These are phyloP conservation scores for Fremontodendron californicum DNA, from an alignment of 345 rosid genomes.

Conservation along the genomic window DNA sequence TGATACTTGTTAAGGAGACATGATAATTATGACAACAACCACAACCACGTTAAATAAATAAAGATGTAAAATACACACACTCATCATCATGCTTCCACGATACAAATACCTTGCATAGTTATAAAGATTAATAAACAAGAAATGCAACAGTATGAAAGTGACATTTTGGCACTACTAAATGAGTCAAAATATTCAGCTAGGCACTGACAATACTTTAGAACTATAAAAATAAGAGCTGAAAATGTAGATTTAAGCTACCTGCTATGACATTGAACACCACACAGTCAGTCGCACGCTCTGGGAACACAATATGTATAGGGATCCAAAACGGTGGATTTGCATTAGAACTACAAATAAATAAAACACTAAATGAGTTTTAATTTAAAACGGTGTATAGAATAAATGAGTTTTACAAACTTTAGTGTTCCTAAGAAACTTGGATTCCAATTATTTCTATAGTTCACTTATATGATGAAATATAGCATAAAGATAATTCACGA, in stretches of 20 bases:
- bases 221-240: not conserved
- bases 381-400: not conserved
- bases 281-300: slow-evolving; percentile 95
- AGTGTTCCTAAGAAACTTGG: not conserved
- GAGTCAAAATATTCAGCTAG: not conserved
- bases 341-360: slow-evolving; percentile 54
- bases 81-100: not conserved
- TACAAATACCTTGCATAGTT: not conserved
- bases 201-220: not conserved
- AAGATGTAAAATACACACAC: not conserved
- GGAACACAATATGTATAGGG: slow-evolving; percentile 91
- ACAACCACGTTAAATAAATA: not conserved
- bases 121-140: not conserved
- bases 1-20: not conserved
- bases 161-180: not conserved
- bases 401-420: not conserved
- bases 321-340: slow-evolving; percentile 97
- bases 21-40: not conserved
- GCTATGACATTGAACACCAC: slow-evolving; percentile 90
- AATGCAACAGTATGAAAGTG: not conserved
- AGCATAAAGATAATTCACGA: not conserved
- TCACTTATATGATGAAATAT: not conserved
- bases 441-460: not conserved
- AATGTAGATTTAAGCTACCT: slow-evolving; percentile 43
- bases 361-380: not conserved